Conservation (phyloP, 306 rosid genomes). For the Hippophae tibetana region DNA sequence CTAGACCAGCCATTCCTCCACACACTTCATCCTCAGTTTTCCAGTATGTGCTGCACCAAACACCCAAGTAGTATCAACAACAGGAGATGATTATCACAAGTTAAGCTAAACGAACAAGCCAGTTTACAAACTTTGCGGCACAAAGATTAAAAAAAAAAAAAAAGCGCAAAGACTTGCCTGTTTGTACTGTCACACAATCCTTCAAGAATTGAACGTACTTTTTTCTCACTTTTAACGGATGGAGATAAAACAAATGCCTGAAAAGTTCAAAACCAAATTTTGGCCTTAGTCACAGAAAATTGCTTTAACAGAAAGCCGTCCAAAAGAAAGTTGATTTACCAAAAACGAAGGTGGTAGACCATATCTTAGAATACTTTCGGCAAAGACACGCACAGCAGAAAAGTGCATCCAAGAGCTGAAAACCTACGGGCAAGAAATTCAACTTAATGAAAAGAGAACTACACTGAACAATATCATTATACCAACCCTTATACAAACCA, state of each 20-base stretch:
- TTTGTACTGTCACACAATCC: conserved; percentile 55
- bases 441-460: conserved; percentile 2
- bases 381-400: conserved; percentile 65
- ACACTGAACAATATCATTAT: too few relatives aligned
- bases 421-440: conserved; percentile 41
- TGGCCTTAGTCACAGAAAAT: conserved; percentile 10
- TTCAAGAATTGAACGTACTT: conserved; percentile 80
- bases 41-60: conserved; percentile 62
- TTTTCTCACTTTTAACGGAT: conserved; percentile 63
- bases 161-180: conserved; percentile 48
- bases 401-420: conserved; percentile 98
- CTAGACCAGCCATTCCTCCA: conserved; percentile 71
- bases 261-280: conserved; percentile 21
- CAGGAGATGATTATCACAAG: too few relatives aligned
- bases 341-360: conserved; percentile 84
- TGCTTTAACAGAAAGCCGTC: conserved; percentile 7
- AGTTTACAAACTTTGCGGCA: too few relatives aligned
- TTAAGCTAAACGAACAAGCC: too few relatives aligned
- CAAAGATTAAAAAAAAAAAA: too few relatives aligned
- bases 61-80: too few relatives aligned
- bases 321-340: conserved; percentile 34
- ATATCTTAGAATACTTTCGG: conserved; percentile 93
- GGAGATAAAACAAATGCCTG: conserved; percentile 89
- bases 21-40: conserved; percentile 67
- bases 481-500: too few relatives aligned